Evolutionary conservation across 176 grass and related monocot species (phyloP), one percentile per base, ranked within the genome.

Genomic region (Secale cereale): DNA sequence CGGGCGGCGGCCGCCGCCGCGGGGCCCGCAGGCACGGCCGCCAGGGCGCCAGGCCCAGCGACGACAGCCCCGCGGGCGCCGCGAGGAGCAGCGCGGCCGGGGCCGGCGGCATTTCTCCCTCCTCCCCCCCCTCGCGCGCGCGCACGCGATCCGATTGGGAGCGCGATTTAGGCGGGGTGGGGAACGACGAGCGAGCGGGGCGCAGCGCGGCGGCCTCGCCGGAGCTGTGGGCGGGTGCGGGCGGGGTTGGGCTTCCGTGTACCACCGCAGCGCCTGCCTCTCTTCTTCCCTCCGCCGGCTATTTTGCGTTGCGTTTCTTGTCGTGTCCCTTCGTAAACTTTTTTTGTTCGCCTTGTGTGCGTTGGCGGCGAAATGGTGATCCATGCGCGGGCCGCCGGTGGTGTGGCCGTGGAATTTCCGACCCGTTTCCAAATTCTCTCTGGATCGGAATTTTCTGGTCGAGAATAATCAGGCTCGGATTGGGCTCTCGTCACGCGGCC

Each of bases 161-260:
- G 3, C 40, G 74, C 22, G 27, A 20, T 67, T 86, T 19, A 35
- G 65, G 65, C 33, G 82, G 45, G 32, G 37, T 26, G 1, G 40
- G 7, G 19, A 20, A 40, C 8, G 41, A 29, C 52, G 52, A 56
- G 22, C 3, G 10, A 63, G 15, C 8, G 36, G 23, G 8, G 17
- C 20, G 78, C 31, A 63, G 17, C 65, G 80, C 33, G 79, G 19
- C 57, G 81, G 63, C 65, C 75, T 82, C 88, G 83, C 79, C 83
- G 80, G 84, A 19, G 74, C 57, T 59, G 63, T 36, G 36, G 29
- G 65, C 6, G 35, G 7, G 40, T 4, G 40, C 30, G 68, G 59
- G 86, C 15, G 0, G 27, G 37, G 60, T 46, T n/a, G 84, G 43
- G 45, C 29, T 76, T 85, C 89, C 89, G 80, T 20, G 76, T 22